These are phyloP conservation scores for Picea glauca DNA, from an alignment of 75 land plant species.

Conservation along the genomic window DNA sequence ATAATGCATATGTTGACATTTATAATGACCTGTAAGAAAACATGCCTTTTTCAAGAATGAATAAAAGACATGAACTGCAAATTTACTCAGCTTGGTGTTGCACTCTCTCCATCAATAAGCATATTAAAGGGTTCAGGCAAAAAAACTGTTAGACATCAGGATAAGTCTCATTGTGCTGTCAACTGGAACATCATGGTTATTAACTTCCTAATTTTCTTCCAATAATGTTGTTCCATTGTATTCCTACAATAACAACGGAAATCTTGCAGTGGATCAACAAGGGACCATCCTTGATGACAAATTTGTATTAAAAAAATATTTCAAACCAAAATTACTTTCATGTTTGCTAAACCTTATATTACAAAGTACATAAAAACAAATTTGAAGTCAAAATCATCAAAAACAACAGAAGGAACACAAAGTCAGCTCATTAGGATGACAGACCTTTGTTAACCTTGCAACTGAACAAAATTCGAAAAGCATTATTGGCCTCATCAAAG, in stretches of 20 bases:
- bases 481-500: conserved; percentile 61
- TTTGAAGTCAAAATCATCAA: too few species aligned
- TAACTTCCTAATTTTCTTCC: background rate
- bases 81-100: too few species aligned
- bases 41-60: too few species aligned
- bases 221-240: background rate
- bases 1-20: too few species aligned
- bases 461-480: conserved; percentile 73
- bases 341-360: background rate
- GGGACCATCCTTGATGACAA: background rate
- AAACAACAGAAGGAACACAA: background rate
- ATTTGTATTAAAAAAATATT: background rate
- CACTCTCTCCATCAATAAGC: too few species aligned
- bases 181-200: background rate
- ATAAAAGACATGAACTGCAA: too few species aligned
- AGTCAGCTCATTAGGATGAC: background rate
- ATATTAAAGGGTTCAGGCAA: background rate
- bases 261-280: background rate
- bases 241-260: background rate
- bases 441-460: conserved; percentile 97
- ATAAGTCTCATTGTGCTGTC: too few species aligned
- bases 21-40: too few species aligned
- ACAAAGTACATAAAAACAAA: background rate
- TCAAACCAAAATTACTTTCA: background rate
- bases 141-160: background rate